Conservation (phyloP, 2,329 filamentous ascomycete genomes). For the Coniochaeta ligniaria region DNA sequence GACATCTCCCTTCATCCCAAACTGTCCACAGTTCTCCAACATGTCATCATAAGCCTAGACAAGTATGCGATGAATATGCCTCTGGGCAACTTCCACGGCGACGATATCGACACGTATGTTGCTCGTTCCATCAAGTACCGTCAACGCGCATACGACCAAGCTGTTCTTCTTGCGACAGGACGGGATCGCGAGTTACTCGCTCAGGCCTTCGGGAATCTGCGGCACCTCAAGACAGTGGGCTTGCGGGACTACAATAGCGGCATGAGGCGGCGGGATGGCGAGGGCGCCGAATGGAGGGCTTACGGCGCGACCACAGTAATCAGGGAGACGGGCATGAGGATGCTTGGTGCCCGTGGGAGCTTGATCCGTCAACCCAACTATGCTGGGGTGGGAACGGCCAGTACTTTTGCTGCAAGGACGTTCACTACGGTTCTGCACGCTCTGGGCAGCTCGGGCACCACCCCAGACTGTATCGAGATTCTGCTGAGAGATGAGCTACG, state of each 20-base stretch:
- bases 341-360: background rate
- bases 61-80: constrained; percentile 8
- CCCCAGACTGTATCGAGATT: constrained; percentile 38
- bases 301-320: constrained; percentile 38
- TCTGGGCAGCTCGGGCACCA: constrained; percentile 29
- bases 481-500: constrained; percentile 25
- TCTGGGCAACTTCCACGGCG: background rate
- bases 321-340: background rate
- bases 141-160: constrained; percentile 13
- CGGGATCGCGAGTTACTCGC: constrained; percentile 44
- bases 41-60: constrained; percentile 43
- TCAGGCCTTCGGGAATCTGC: constrained; percentile 47
- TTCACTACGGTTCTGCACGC: constrained; percentile 35
- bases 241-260: constrained; percentile 49
- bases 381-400: constrained; percentile 5
- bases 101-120: background rate
- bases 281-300: constrained; percentile 39
- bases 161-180: constrained; percentile 32
- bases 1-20: constrained; percentile 41
- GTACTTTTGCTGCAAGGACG: background rate
- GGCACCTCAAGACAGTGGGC: constrained; percentile 47
- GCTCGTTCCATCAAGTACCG: background rate
- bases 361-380: constrained; percentile 7
- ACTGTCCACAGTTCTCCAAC: constrained; percentile 28
- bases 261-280: background rate